Conservation (phyloP, 371 early-diverging fungal genomes). For the Batkoa obscura region DNA sequence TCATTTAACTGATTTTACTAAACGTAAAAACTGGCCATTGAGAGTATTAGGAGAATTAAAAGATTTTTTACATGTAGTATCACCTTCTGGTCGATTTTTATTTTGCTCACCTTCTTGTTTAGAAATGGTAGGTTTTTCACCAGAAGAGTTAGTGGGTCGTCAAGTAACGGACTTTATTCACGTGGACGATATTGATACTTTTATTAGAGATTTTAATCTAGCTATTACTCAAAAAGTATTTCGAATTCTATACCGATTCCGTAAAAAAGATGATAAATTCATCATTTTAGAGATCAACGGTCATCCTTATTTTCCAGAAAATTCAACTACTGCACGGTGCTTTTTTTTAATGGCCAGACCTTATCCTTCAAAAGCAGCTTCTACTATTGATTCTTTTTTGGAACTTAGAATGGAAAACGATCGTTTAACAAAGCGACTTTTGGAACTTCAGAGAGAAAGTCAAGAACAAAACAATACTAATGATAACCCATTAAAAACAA, state of each 20-base stretch:
- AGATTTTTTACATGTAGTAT: constrained; percentile 36
- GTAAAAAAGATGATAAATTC: constrained; percentile 25
- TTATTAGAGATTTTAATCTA: constrained; percentile 22
- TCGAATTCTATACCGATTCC: constrained; percentile 22
- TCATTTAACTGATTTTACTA: constrained; percentile 21
- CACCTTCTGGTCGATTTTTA: constrained; percentile 26
- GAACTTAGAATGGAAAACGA: constrained; percentile 33
- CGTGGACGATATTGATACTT: constrained; percentile 31
- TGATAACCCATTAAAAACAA: not conserved
- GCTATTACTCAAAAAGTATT: constrained; percentile 21
- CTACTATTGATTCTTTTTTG: constrained; percentile 26
- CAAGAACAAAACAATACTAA: constrained; percentile 1
- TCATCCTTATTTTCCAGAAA: constrained; percentile 17
- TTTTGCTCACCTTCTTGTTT: constrained; percentile 32
- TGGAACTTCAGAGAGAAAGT: constrained; percentile 9
- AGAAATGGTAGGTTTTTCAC: constrained; percentile 29
- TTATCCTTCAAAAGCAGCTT: constrained; percentile 22
- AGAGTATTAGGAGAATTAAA: constrained; percentile 34
- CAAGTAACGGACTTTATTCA: constrained; percentile 32
- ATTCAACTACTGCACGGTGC: constrained; percentile 14
- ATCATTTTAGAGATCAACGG: constrained; percentile 25
- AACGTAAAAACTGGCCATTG: constrained; percentile 28
- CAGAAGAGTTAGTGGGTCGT: constrained; percentile 32
- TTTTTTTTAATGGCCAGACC: constrained; percentile 31
- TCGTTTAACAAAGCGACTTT: constrained; percentile 17